A percentile compares a stretch with the other conserved stretches of the same genome.
Conservation (phyloP, 495 filamentous ascomycete genomes). For the Aspergillus incahuasiensis region DNA sequence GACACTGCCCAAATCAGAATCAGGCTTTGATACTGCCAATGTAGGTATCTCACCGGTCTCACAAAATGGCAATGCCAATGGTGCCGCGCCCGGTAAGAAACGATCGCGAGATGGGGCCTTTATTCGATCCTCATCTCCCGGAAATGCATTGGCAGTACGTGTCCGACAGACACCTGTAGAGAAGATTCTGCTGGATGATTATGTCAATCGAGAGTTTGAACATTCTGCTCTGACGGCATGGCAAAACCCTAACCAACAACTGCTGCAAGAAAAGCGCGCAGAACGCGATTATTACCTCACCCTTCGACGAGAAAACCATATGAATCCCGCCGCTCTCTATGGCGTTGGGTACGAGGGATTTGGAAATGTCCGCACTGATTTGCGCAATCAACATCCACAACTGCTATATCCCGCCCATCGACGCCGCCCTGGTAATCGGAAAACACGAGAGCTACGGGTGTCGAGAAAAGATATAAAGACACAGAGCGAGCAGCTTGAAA, state of each 20-base stretch:
- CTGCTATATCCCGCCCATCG: conserved; percentile 73
- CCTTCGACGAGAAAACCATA: conserved; percentile 44
- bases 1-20: conserved; percentile 21
- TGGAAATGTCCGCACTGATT: conserved; percentile 79
- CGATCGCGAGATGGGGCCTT: conserved; percentile 57
- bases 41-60: conserved; percentile 21
- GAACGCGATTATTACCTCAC: conserved; percentile 52
- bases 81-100: conserved; percentile 47
- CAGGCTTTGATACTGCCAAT: conserved; percentile 26
- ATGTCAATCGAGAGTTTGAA: conserved; percentile 69
- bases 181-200: conserved; percentile 66
- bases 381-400: conserved; percentile 44
- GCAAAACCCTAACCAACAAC: conserved; percentile 42
- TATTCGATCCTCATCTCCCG: conserved; percentile 26
- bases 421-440: conserved; percentile 67
- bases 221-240: conserved; percentile 52
- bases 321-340: conserved; percentile 58
- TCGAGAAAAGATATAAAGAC: conserved; percentile 71
- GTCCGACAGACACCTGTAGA: conserved; percentile 40
- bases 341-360: conserved; percentile 86
- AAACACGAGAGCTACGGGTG: conserved; percentile 64
- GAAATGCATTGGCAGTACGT: conserved; percentile 27
- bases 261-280: conserved; percentile 47
- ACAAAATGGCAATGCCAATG: conserved; percentile 38
- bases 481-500: conserved; percentile 85